Evolutionary conservation across 2,329 filamentous ascomycete species (phyloP).

Genomic region (Paecilomyces variotii): DNA sequence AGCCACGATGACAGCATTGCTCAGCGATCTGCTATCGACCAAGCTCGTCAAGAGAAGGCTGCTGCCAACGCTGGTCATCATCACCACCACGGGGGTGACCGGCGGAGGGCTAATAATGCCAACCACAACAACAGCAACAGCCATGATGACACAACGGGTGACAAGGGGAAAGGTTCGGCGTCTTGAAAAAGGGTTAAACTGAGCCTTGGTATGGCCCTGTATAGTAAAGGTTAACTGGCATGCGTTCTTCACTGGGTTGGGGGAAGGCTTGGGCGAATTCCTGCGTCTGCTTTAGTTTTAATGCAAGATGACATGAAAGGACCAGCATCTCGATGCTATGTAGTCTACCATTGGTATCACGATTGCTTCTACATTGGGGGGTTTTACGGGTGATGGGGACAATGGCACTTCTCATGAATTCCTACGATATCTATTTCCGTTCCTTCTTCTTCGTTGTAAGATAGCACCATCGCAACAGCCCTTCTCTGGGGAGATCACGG

Average conservation of each 20-base stretch:
- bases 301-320: constrained; percentile 3
- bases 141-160: constrained; percentile 36
- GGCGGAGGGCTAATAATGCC: constrained; percentile 29
- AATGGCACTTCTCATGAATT: not conserved
- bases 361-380: not conserved
- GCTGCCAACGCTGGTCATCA: constrained; percentile 25
- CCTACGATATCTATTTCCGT: constrained; percentile 17
- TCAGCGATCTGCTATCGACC: constrained; percentile 81
- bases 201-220: constrained; percentile 25
- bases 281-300: constrained; percentile 23
- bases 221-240: constrained; percentile 33
- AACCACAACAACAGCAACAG: not conserved
- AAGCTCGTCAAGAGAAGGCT: constrained; percentile 79
- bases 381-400: not conserved
- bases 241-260: constrained; percentile 26
- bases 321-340: constrained; percentile 1
- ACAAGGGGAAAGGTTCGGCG: constrained; percentile 32
- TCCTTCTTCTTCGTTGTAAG: constrained; percentile 11
- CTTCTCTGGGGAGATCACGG: not conserved
- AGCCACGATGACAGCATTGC: constrained; percentile 94
- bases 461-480: not conserved
- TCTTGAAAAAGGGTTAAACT: constrained; percentile 19
- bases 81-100: constrained; percentile 29
- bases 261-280: constrained; percentile 32
- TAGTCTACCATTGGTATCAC: not conserved